Evolutionary conservation across 2,329 filamentous ascomycete genomes (phyloP).

Genomic region (Sphaerostilbella broomeana): DNA sequence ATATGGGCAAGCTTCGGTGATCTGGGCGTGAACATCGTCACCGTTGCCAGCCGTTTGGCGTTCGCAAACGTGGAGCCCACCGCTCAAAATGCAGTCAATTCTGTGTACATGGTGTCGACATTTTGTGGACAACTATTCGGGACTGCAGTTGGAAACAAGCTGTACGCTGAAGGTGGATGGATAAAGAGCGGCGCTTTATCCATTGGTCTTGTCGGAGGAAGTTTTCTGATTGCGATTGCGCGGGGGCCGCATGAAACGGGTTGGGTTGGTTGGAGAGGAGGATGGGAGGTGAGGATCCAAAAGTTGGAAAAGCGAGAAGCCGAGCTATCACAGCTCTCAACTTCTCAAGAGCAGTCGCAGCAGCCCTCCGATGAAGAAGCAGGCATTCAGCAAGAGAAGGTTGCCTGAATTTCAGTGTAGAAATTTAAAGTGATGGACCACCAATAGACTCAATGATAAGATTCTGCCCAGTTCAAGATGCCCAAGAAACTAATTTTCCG

Average conservation of each 20-base stretch:
- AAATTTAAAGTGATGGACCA: too few relatives aligned
- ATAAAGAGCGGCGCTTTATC: conserved; percentile 36
- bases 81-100: conserved; percentile 70
- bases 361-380: conserved; percentile 5
- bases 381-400: not conserved
- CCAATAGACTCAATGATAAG: too few relatives aligned
- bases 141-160: conserved; percentile 49
- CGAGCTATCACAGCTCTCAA: not conserved
- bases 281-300: conserved; percentile 16
- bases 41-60: conserved; percentile 64
- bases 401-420: too few relatives aligned
- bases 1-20: conserved; percentile 66
- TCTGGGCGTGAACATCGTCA: conserved; percentile 63
- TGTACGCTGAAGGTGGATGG: conserved; percentile 48
- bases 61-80: conserved; percentile 67
- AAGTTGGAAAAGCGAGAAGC: conserved; percentile 1
- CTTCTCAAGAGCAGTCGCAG: not conserved
- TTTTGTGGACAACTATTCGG: conserved; percentile 73
- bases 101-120: conserved; percentile 70
- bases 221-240: conserved; percentile 23
- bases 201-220: conserved; percentile 22
- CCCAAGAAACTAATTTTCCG: too few relatives aligned
- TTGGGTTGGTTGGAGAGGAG: conserved; percentile 29
- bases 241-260: conserved; percentile 26
- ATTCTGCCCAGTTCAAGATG: too few relatives aligned